Base-by-base conservation (phyloP, 352 stramenopile species). In the Phytophthora chlamydospora region DNA sequence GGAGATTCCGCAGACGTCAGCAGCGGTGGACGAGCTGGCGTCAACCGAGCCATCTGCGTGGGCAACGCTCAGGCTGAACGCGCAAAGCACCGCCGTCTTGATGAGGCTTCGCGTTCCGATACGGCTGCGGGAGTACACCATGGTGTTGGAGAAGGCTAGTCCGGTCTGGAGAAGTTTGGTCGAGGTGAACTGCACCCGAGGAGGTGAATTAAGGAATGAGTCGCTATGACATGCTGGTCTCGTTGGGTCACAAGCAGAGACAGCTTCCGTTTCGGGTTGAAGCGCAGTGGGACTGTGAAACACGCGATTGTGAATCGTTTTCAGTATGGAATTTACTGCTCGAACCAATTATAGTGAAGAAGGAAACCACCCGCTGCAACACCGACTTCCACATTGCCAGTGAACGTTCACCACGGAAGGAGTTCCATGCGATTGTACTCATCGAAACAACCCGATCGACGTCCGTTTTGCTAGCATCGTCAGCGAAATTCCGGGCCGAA, bases 21-120 rank as follows among this genome's bases (percentile, higher is more conserved):
- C n/a, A 34, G 29, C 40, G 19, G 35, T 36, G 16, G 58, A 63
- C 6, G 59, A 66, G 24, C 49, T 62, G 24, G 54, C 27, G 27
- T 40, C 41, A 43, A 50, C 6, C 11, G 47, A 54, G 1, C 53
- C 44, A 0, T 58, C 35, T 6, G 50, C 61, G 21, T 14, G 19
- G 32, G 61, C 34, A n/a, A 44, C 41, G 12, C 51, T 65, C 17
- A 71, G 21, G 33, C 48, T 66, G 6, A 76, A 52, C 11, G 58
- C 62, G n/a, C 63, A 73, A n/a, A 76, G 27, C 21, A 62, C 62
- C 1, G 68, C 68, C 29, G 53, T 55, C 48, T 69, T 69, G 40
- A 66, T 49, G 14, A 75, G 57, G 17, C 32, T 44, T 47, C 51
- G 48, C 16, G 58, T 66, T 50, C 50, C 43, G 31, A 45, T 39